phyloP scores from a whole-genome alignment of 2,329 filamentous ascomycete genomes.

The Colletotrichum sp. region DNA sequence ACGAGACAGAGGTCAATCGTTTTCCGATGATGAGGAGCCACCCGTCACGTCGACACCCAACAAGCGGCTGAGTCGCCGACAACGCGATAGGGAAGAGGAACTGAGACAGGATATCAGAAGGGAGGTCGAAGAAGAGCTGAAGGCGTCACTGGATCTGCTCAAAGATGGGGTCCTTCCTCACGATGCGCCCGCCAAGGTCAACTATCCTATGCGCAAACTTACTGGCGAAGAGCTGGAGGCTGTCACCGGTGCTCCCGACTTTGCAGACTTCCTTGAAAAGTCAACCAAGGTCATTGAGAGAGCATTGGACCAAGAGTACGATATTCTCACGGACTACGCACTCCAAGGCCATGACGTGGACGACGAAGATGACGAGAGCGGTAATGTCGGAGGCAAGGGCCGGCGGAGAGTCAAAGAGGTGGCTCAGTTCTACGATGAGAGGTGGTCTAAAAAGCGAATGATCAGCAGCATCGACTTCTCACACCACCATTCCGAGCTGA shows the following conservation, averaged over 20 bases:
- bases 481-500: conserved; percentile 89
- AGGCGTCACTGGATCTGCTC: conserved; percentile 68
- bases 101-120: conserved; percentile 81
- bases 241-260: conserved; percentile 90
- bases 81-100: conserved; percentile 86
- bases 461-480: conserved; percentile 96
- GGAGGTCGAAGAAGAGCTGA: conserved; percentile 93
- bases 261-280: conserved; percentile 91
- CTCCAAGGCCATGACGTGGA: conserved; percentile 76
- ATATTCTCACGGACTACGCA: conserved; percentile 94
- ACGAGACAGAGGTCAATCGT: conserved; percentile 58
- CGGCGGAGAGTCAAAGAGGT: conserved; percentile 83
- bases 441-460: conserved; percentile 98
- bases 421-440: conserved; percentile 90
- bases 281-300: conserved; percentile 98
- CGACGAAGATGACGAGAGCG: conserved; percentile 81
- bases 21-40: conserved; percentile 68
- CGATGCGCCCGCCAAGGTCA: conserved; percentile 47
- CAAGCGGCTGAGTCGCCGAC: conserved; percentile 80
- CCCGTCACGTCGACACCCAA: conserved; percentile 63
- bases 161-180: conserved; percentile 54
- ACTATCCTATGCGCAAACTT: conserved; percentile 81
- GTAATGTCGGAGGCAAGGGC: conserved; percentile 72
- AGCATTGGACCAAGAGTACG: conserved; percentile 93
- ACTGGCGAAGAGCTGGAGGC: conserved; percentile 86